Percentiles rank a stretch among this genome's conserved stretches.
Conservation (phyloP, 345 rosid species). For the Theobroma cacao region DNA sequence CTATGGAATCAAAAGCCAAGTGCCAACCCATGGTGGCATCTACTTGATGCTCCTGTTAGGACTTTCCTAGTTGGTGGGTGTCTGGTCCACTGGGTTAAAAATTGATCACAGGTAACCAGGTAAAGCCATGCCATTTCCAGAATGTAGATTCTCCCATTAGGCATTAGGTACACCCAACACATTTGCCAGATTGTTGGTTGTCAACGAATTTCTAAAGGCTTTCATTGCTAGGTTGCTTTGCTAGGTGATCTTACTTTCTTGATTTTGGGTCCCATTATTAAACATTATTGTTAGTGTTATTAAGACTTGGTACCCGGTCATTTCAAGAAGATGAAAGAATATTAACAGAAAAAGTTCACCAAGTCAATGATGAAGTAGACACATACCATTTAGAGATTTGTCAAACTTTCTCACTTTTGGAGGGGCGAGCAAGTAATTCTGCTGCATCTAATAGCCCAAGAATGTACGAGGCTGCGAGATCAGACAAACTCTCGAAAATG, state of each 20-base stretch:
- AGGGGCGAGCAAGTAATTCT: background rate
- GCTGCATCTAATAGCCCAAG: background rate
- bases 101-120: background rate
- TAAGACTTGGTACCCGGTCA: background rate
- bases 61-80: conserved; percentile 2
- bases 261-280: background rate
- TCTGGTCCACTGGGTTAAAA: background rate
- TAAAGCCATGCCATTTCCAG: conserved; percentile 5
- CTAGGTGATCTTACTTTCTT: background rate
- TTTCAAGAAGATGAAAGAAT: too few relatives aligned
- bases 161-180: conserved; percentile 15
- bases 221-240: background rate
- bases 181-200: background rate
- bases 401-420: background rate
- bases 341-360: too few relatives aligned
- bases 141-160: conserved; percentile 15
- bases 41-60: background rate
- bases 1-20: conserved; percentile 13
- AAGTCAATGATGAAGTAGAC: background rate
- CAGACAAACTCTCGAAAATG: too few relatives aligned
- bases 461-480: too few relatives aligned
- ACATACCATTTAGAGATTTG: background rate
- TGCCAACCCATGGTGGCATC: conserved; percentile 7
- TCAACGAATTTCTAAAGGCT: background rate
- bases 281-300: background rate